Percentiles rank a stretch among this genome's conserved stretches.
Evolutionary conservation across 2,329 filamentous ascomycete genomes (phyloP).

Genomic region (Aureobasidium sp.): DNA sequence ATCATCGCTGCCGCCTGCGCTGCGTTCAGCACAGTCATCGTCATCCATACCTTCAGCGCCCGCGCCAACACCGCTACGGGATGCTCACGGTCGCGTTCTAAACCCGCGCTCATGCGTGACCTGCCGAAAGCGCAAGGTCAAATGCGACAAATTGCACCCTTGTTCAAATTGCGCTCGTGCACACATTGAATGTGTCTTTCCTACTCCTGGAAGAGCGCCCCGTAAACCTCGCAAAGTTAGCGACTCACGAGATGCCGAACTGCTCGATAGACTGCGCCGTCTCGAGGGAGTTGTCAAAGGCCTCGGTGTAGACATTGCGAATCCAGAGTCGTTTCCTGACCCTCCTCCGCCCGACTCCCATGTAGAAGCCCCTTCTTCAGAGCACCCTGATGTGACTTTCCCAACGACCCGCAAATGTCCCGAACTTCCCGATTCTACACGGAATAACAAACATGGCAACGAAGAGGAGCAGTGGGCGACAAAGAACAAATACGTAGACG

Average conservation of each 20-base stretch:
- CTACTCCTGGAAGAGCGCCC: conserved; percentile 65
- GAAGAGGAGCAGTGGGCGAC: neutral
- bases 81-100: conserved; percentile 28
- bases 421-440: conserved; percentile 23
- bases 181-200: conserved; percentile 65
- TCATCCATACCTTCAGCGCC: neutral
- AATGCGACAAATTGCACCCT: conserved; percentile 71
- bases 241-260: conserved; percentile 51
- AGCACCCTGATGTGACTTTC: neutral
- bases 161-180: conserved; percentile 69
- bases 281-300: conserved; percentile 67
- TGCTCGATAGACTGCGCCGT: conserved; percentile 65
- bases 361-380: neutral
- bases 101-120: conserved; percentile 44
- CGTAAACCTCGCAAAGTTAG: conserved; percentile 61
- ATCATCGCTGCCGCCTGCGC: neutral
- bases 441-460: neutral
- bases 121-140: conserved; percentile 58
- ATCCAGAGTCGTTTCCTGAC: conserved; percentile 16
- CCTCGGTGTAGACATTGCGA: conserved; percentile 40
- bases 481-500: neutral
- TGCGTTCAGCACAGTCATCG: neutral
- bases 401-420: conserved; percentile 18
- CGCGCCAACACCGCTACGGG: conserved; percentile 18
- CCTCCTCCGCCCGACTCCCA: neutral